These are phyloP conservation scores for Hygrophila difformis DNA, from an alignment of 257 asterid species.

Conservation along the genomic window DNA sequence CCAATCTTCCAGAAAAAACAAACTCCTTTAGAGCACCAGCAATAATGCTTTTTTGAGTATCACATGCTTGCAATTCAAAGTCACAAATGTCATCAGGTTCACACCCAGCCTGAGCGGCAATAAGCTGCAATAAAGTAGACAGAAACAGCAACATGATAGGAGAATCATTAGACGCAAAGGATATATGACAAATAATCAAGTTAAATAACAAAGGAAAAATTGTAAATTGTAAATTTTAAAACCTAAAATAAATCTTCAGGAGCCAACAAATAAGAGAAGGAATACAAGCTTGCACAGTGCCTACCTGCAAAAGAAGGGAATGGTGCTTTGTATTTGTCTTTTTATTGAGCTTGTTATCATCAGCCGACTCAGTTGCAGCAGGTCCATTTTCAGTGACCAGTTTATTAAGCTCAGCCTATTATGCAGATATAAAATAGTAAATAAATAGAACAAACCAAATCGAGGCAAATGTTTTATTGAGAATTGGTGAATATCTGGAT, in stretches of 20 bases:
- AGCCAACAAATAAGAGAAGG: not conserved
- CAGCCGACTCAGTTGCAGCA: slow-evolving; percentile 31
- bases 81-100: slow-evolving; percentile 85
- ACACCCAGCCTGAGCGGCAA: slow-evolving; percentile 67
- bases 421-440: slow-evolving; percentile 1
- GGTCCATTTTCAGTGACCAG: slow-evolving; percentile 38
- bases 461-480: too few species aligned
- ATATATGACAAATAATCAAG: too few species aligned
- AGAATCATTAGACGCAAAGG: too few species aligned
- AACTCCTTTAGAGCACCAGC: slow-evolving; percentile 93
- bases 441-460: too few species aligned
- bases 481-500: too few species aligned
- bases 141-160: too few species aligned
- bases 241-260: not conserved
- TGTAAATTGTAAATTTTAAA: not conserved
- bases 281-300: not conserved
- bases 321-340: slow-evolving; percentile 48
- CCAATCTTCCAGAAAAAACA: slow-evolving; percentile 87
- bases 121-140: slow-evolving; percentile 39
- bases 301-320: slow-evolving; percentile 77
- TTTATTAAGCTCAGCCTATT: slow-evolving; percentile 79
- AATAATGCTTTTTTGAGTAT: slow-evolving; percentile 79
- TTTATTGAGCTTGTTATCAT: slow-evolving; percentile 28
- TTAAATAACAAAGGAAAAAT: not conserved
- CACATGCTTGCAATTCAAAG: slow-evolving; percentile 93